Evolutionary conservation across 2,329 filamentous ascomycete genomes (phyloP), one percentile per base, ranked within the genome.

Genomic region (Alternaria gansuensis): DNA sequence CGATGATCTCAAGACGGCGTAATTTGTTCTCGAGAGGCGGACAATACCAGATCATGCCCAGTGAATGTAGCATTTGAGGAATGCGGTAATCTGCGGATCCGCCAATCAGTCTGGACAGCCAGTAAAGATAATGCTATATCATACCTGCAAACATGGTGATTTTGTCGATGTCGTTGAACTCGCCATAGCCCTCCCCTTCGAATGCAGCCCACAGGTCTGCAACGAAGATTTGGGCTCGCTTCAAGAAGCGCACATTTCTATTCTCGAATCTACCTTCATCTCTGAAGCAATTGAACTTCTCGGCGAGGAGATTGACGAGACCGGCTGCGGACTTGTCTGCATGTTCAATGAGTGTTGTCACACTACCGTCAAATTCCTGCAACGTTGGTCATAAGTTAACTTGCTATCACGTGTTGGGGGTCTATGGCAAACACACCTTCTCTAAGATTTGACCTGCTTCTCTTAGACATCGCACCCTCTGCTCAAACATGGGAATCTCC

Each of bases 181-280:
- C 82, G 31, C 95, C 96, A 71, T 89, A 93, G 26, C 85, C 83
- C 66, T 89, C 83, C 44, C 92, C 93, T 52, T 94, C 87, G 75
- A 98, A 98, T 63, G 93, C 96, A 5, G 95, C 96, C 96, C 96
- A 99, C 1, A 98, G 76, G 76, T 99, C 95, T 23, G 96, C 96
- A 2, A 96, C 93, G 21, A 98, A 85, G 60, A 99, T 99, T 78
- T 99, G 95, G 2, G 95, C 93, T 10, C 96, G 88, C 80, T 99
- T 99, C 74, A 97, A 87, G 62, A 99, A 85, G 13, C 92, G 89
- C 2, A 99, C 88, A 56, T 83, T 85, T 43, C 88, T 88, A 9
- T 88, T 88, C 52, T 94, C 88, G 73, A 93, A 97, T 3, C 74
- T 78, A 56, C 88, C 86, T 73, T 93, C 90, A 72, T 99, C 95